A percentile compares a stretch with the other conserved stretches of the same genome.
Evolutionary conservation across 2,329 filamentous ascomycete genomes (phyloP).

Genomic region (Claviceps purpurea): DNA sequence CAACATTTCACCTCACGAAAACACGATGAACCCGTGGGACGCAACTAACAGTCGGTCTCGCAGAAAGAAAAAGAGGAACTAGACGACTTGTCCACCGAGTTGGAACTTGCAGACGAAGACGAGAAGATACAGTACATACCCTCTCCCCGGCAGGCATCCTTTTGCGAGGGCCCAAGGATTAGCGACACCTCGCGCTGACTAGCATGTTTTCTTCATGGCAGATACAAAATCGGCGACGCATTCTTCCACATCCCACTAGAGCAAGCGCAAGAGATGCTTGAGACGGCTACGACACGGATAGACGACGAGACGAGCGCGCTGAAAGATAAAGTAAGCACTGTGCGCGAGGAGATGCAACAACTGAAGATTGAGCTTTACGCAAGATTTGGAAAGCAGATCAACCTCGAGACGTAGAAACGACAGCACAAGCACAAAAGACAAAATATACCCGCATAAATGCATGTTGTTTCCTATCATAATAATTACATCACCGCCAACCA

Average conservation of each 20-base stretch:
- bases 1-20: too few relatives aligned
- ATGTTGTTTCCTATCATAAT: neutral
- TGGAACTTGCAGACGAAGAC: constrained; percentile 92
- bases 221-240: constrained; percentile 92
- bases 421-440: neutral
- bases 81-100: constrained; percentile 78
- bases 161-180: neutral
- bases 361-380: constrained; percentile 90
- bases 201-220: constrained; percentile 22
- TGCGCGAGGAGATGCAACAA: constrained; percentile 77
- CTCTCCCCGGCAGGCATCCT: neutral
- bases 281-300: constrained; percentile 55
- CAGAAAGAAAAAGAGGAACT: constrained; percentile 98
- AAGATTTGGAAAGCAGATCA: constrained; percentile 92
- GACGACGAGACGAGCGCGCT: constrained; percentile 63
- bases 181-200: neutral
- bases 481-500: too few relatives aligned
- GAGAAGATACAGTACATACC: constrained; percentile 67
- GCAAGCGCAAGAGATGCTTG: constrained; percentile 78
- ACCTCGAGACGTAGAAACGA: constrained; percentile 63
- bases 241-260: constrained; percentile 78
- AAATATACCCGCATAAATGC: neutral
- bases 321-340: constrained; percentile 60
- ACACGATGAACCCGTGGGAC: too few relatives aligned
- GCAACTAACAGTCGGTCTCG: neutral